Percentiles rank a stretch among this genome's conserved stretches.
Evolutionary conservation across 2,329 filamentous ascomycete genomes (phyloP).

Genomic region (Cyclaneusma minus): DNA sequence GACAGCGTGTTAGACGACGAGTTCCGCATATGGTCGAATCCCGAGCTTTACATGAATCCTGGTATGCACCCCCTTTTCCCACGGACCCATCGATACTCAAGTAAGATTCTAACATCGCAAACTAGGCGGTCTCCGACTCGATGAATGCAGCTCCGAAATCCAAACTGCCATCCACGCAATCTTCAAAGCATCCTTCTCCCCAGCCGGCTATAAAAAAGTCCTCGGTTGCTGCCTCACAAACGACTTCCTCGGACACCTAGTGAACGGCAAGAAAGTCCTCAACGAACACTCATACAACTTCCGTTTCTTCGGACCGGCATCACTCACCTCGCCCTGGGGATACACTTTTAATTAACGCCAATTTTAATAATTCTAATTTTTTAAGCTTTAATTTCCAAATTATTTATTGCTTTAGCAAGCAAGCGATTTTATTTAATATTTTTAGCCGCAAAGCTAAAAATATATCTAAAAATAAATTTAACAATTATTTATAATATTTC

Average conservation of each 20-base stretch:
- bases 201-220: conserved; percentile 13
- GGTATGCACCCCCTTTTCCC: conserved; percentile 5
- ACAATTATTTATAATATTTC: no score
- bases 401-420: no score
- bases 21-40: conserved; percentile 17
- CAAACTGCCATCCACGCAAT: conserved; percentile 12
- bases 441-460: no score
- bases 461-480: no score
- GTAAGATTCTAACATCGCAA: conserved; percentile 1
- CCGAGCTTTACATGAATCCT: conserved; percentile 16
- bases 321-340: conserved; percentile 11
- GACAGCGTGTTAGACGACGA: conserved; percentile 14
- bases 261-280: conserved; percentile 14
- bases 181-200: conserved; percentile 12
- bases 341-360: no score
- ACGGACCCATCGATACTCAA: neutral
- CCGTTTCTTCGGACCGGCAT: conserved; percentile 13
- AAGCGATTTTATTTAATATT: no score
- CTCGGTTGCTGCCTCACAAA: conserved; percentile 15
- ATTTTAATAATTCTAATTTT: no score
- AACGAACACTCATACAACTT: conserved; percentile 17
- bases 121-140: conserved; percentile 13
- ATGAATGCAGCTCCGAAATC: conserved; percentile 11
- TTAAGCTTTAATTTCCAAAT: no score
- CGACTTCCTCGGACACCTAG: conserved; percentile 14